Evolutionary conservation across 257 asterid species (phyloP).

Genomic region (Solanum dulcamara): DNA sequence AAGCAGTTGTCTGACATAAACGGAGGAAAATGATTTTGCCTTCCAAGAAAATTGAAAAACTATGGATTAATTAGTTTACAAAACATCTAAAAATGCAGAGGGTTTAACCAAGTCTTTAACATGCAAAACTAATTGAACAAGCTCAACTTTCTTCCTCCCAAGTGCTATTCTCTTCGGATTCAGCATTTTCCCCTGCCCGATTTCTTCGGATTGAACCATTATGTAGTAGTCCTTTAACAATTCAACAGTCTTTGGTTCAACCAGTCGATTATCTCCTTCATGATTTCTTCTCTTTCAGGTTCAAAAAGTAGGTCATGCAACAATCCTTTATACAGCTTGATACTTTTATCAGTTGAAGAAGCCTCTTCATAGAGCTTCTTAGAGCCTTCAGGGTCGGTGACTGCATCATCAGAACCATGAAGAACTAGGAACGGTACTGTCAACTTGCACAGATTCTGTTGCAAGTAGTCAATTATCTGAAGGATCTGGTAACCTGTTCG

Average conservation of each 20-base stretch:
- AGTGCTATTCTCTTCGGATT: not conserved
- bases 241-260: constrained; percentile 32
- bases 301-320: constrained; percentile 84
- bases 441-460: constrained; percentile 48
- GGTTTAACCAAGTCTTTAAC: not conserved
- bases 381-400: constrained; percentile 81
- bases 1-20: not conserved
- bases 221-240: not conserved
- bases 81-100: not conserved
- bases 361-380: constrained; percentile 61
- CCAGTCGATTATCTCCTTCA: constrained; percentile 54
- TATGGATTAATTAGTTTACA: not conserved
- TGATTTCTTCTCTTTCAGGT: constrained; percentile 64
- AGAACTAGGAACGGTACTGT: constrained; percentile 72
- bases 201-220: not conserved
- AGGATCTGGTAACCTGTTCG: constrained; percentile 88
- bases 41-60: not conserved
- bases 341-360: constrained; percentile 62
- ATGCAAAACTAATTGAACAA: not conserved
- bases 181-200: not conserved
- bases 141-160: not conserved
- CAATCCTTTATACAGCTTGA: constrained; percentile 55
- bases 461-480: constrained; percentile 40
- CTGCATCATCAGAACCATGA: constrained; percentile 69
- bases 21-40: not conserved